Conservation (phyloP, 2,329 filamentous ascomycete species). For the Colletotrichum camelliae region DNA sequence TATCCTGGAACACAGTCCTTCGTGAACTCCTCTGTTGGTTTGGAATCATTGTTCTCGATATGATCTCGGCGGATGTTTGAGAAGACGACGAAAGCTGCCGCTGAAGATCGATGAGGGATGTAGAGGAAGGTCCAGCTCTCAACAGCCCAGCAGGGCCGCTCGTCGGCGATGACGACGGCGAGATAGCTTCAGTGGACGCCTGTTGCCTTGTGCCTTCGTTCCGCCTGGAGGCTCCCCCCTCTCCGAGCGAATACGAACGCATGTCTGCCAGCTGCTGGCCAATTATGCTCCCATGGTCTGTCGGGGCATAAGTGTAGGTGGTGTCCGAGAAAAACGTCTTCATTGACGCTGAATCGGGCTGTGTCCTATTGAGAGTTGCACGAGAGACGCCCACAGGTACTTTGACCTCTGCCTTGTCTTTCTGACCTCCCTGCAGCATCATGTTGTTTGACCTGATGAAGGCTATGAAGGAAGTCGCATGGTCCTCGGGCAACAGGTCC, state of each 20-base stretch:
- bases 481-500: constrained; percentile 63
- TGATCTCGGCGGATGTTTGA: constrained; percentile 21
- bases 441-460: constrained; percentile 20
- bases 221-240: not conserved
- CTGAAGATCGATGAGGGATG: not conserved
- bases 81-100: not conserved
- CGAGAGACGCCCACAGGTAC: not conserved
- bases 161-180: constrained; percentile 26
- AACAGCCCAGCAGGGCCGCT: constrained; percentile 23
- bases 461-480: constrained; percentile 58
- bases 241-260: not conserved
- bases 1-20: constrained; percentile 42
- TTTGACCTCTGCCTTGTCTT: not conserved
- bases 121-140: constrained; percentile 26
- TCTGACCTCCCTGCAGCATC: not conserved
- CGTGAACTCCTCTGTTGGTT: constrained; percentile 50
- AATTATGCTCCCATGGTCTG: not conserved
- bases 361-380: not conserved
- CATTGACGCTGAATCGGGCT: not conserved
- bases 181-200: not conserved
- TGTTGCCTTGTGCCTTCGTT: not conserved
- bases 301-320: constrained; percentile 2
- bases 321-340: constrained; percentile 8
- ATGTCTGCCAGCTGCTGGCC: not conserved
- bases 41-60: constrained; percentile 46